phyloP scores from a whole-genome alignment of 1,284 basidiomycete species.

The Anthracocystis walkeri region DNA sequence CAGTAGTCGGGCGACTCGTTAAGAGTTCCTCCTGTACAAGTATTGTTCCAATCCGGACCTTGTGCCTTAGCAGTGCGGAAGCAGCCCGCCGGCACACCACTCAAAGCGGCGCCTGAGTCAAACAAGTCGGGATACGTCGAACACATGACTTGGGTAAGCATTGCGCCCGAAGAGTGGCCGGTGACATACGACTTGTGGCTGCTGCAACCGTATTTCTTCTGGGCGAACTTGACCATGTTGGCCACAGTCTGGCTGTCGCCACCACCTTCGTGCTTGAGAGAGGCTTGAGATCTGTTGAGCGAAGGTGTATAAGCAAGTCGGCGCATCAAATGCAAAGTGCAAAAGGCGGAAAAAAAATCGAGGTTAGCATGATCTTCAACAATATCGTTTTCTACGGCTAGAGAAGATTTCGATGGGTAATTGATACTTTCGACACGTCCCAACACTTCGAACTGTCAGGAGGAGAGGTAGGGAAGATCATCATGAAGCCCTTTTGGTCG shows the following conservation, averaged over 20 bases:
- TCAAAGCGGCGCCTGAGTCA: conserved; percentile 1
- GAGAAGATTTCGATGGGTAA: too few relatives aligned
- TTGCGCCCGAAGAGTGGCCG: conserved; percentile 24
- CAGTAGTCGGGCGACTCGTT: conserved; percentile 22
- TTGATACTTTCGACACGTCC: conserved; percentile 10
- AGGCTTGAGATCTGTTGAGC: not conserved
- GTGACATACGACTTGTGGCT: conserved; percentile 9
- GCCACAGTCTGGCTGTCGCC: conserved; percentile 21
- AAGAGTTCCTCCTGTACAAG: conserved; percentile 14
- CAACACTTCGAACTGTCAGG: conserved; percentile 9
- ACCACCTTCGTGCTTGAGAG: conserved; percentile 28
- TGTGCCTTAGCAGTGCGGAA: conserved; percentile 3
- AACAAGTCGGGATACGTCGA: conserved; percentile 22
- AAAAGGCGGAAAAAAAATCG: too few relatives aligned
- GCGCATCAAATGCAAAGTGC: too few relatives aligned
- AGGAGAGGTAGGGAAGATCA: conserved; percentile 27
- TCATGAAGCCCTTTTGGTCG: conserved; percentile 34
- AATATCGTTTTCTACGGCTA: too few relatives aligned
- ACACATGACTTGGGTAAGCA: conserved; percentile 18
- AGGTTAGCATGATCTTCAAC: too few relatives aligned
- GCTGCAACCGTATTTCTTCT: conserved; percentile 21
- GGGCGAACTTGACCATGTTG: conserved; percentile 31
- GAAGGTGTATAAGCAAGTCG: too few relatives aligned
- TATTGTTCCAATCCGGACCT: conserved; percentile 23
- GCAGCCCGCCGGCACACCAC: conserved; percentile 1